Evolutionary conservation across 352 stramenopile species (phyloP).

Genomic region (Phytophthora pini): DNA sequence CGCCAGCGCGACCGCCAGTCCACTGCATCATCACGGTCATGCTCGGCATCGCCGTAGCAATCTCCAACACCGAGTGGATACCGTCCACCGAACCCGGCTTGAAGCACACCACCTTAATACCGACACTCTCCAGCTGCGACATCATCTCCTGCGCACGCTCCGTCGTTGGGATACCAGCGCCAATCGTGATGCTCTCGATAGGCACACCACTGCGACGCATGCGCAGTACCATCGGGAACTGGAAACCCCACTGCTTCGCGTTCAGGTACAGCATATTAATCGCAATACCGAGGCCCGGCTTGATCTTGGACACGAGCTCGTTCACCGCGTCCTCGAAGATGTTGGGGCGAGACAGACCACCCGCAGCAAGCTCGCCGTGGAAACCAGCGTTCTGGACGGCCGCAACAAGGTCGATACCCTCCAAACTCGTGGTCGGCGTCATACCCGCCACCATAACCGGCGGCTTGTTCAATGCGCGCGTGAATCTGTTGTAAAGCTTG

Average conservation of each 20-base stretch:
- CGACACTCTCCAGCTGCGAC: constrained; percentile 56
- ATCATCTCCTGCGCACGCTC: constrained; percentile 87
- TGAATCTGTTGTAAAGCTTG: constrained; percentile 78
- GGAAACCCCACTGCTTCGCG: constrained; percentile 89
- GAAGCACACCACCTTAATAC: constrained; percentile 84
- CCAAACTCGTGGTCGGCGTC: constrained; percentile 73
- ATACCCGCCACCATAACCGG: constrained; percentile 87
- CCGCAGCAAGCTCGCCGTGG: constrained; percentile 78
- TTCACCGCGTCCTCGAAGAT: constrained; percentile 78
- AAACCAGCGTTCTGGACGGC: constrained; percentile 85
- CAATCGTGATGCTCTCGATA: constrained; percentile 91
- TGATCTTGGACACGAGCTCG: constrained; percentile 76
- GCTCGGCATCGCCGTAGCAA: constrained; percentile 56
- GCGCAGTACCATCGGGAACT: constrained; percentile 89
- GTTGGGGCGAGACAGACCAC: constrained; percentile 70
- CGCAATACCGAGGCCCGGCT: constrained; percentile 72
- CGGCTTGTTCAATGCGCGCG: constrained; percentile 71
- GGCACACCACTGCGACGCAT: constrained; percentile 79
- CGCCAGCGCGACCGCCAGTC: constrained; percentile 86
- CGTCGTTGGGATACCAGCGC: constrained; percentile 79
- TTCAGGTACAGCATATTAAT: constrained; percentile 94
- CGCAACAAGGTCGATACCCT: constrained; percentile 79
- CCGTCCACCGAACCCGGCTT: constrained; percentile 85
- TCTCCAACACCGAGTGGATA: constrained; percentile 82
- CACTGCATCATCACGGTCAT: constrained; percentile 91